Conservation (phyloP, 1,284 basidiomycete genomes). For the Microbotryum scabiosae region DNA sequence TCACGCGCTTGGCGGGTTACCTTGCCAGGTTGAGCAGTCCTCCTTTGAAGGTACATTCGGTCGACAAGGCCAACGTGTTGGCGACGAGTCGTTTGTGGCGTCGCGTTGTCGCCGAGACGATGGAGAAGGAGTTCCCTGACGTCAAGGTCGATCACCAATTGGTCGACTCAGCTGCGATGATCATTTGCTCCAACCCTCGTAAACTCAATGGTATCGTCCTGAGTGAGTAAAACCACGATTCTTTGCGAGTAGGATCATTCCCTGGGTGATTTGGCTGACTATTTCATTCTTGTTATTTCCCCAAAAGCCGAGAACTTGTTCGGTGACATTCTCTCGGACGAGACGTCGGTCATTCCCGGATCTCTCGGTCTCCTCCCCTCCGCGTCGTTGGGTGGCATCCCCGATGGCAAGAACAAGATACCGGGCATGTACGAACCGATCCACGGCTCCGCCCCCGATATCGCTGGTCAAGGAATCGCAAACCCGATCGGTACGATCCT, state of each 20-base stretch:
- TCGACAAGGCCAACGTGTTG: constrained; percentile 99
- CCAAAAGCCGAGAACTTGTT: constrained; percentile 74
- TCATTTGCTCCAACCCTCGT: constrained; percentile 82
- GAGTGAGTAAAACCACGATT: constrained; percentile 39
- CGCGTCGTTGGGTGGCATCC: constrained; percentile 86
- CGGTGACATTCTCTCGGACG: constrained; percentile 71
- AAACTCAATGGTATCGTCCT: constrained; percentile 93
- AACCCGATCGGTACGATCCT: constrained; percentile 97
- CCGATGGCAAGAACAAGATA: constrained; percentile 57
- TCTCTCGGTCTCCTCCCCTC: constrained; percentile 93
- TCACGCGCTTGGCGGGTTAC: constrained; percentile 89
- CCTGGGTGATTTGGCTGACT: not conserved
- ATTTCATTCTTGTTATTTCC: not conserved
- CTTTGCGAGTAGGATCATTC: too few species aligned
- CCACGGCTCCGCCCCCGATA: constrained; percentile 91
- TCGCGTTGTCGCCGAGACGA: constrained; percentile 74
- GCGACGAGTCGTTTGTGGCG: constrained; percentile 93
- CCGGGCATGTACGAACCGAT: constrained; percentile 93
- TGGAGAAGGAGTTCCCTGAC: constrained; percentile 76
- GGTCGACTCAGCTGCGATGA: constrained; percentile 94
- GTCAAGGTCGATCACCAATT: constrained; percentile 72
- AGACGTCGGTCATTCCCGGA: constrained; percentile 94
- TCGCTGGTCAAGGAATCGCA: constrained; percentile 87
- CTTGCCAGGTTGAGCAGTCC: constrained; percentile 78
- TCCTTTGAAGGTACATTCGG: constrained; percentile 78